phyloP scores from a whole-genome alignment of 371 early-diverging fungal species.

The Coemansia sp. region DNA sequence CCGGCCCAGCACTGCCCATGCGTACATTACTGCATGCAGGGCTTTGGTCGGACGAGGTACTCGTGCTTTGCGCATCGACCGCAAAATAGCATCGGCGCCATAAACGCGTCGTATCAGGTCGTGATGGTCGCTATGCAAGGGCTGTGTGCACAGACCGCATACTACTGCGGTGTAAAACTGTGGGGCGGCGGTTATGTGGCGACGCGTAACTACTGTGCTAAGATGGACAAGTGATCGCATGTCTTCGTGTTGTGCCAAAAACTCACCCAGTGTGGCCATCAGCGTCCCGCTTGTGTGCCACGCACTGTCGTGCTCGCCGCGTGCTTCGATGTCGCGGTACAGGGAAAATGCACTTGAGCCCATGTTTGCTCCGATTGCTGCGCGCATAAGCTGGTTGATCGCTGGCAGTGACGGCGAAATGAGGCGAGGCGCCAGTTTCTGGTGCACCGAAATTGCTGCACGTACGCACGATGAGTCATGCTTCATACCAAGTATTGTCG shows the following conservation, averaged over 20 bases:
- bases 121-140: neutral
- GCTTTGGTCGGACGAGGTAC: constrained; percentile 18
- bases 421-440: constrained; percentile 14
- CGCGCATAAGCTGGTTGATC: constrained; percentile 16
- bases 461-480: neutral
- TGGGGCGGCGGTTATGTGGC: neutral
- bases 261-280: constrained; percentile 13
- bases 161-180: constrained; percentile 31
- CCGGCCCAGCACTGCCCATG: constrained; percentile 25
- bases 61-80: constrained; percentile 5
- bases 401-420: constrained; percentile 23
- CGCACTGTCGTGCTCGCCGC: neutral
- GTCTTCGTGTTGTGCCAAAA: constrained; percentile 10
- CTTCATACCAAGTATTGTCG: neutral
- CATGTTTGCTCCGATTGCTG: constrained; percentile 1
- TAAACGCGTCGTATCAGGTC: constrained; percentile 6
- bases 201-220: neutral
- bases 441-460: constrained; percentile 14
- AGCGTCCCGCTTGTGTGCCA: constrained; percentile 12
- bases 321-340: constrained; percentile 19
- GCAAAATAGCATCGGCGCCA: constrained; percentile 18
- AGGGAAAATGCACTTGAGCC: constrained; percentile 6
- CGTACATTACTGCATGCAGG: constrained; percentile 20
- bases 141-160: constrained; percentile 13
- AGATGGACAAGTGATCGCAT: constrained; percentile 23